These are phyloP conservation scores for Berkeleyomyces rouxiae DNA, from an alignment of 2,329 filamentous ascomycete species.

Conservation along the genomic window DNA sequence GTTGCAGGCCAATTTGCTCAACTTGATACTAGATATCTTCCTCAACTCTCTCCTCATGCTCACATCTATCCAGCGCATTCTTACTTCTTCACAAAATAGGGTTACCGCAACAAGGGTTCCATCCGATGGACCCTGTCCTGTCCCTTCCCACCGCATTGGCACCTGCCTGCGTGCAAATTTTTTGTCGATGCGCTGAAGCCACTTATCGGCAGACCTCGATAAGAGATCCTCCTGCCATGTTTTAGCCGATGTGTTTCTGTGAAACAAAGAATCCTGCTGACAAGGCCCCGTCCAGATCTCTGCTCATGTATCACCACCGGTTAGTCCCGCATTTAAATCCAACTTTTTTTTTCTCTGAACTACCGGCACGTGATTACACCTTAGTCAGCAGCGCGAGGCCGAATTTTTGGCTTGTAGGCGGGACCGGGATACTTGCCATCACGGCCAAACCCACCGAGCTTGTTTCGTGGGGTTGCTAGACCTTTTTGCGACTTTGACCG, in stretches of 20 bases:
- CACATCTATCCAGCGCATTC: too few relatives aligned
- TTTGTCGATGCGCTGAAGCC: too few relatives aligned
- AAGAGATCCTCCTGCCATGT: neutral
- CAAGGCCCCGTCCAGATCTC: neutral
- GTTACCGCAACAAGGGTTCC: too few relatives aligned
- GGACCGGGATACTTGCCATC: neutral
- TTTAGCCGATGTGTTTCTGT: neutral
- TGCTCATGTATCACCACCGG: neutral
- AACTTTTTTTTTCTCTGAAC: too few relatives aligned
- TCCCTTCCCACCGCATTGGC: too few relatives aligned
- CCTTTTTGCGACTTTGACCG: neutral
- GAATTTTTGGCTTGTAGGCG: neutral
- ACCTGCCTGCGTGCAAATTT: too few relatives aligned
- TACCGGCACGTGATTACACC: neutral
- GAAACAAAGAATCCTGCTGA: neutral
- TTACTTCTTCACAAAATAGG: too few relatives aligned
- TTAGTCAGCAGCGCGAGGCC: neutral
- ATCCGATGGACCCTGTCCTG: too few relatives aligned
- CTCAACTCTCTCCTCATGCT: too few relatives aligned
- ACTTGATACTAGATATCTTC: too few relatives aligned
- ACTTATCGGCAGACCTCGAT: neutral
- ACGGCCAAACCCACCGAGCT: neutral
- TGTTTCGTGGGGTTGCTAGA: neutral
- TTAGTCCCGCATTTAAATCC: neutral
- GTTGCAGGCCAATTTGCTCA: too few relatives aligned